Conservation (phyloP, 2,329 filamentous ascomycete species). For the Fusarium dlaminii region DNA sequence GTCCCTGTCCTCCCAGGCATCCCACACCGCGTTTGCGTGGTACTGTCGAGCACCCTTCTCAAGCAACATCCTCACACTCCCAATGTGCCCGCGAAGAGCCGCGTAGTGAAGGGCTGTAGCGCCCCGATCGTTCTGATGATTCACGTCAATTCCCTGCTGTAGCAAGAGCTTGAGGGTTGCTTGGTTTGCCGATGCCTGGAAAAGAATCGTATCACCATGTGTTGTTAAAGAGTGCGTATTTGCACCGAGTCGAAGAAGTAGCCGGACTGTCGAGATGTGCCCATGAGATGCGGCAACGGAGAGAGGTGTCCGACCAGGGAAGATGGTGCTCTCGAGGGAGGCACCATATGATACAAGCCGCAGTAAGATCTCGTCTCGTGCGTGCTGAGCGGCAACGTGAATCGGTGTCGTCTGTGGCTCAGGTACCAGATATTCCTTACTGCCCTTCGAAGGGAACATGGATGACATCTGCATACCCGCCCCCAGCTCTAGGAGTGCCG, state of each 20-base stretch:
- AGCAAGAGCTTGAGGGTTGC: slow-evolving; percentile 40
- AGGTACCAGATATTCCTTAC: slow-evolving; percentile 36
- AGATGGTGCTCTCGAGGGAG: slow-evolving; percentile 41
- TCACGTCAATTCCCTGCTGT: slow-evolving; percentile 41
- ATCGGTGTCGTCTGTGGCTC: slow-evolving; percentile 42
- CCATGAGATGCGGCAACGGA: slow-evolving; percentile 41
- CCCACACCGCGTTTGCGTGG: slow-evolving; percentile 43
- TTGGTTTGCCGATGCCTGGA: slow-evolving; percentile 40
- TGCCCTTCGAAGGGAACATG: slow-evolving; percentile 3
- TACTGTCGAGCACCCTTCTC: slow-evolving; percentile 41
- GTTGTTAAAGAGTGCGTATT: slow-evolving; percentile 39
- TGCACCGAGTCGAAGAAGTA: slow-evolving; percentile 40
- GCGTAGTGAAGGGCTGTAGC: slow-evolving; percentile 44
- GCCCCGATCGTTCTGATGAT: slow-evolving; percentile 41
- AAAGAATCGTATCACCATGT: slow-evolving; percentile 41
- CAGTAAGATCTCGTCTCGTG: slow-evolving; percentile 39
- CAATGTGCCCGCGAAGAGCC: slow-evolving; percentile 40
- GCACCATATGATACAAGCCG: slow-evolving; percentile 40
- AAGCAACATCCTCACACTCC: slow-evolving; percentile 34
- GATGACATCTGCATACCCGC: slow-evolving; percentile 31
- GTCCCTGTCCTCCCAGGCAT: slow-evolving; percentile 43
- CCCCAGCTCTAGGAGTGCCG: slow-evolving; percentile 35
- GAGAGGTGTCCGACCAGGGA: slow-evolving; percentile 41
- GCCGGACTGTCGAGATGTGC: slow-evolving; percentile 40
- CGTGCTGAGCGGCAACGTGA: slow-evolving; percentile 42